Conservation (phyloP, 2,329 filamentous ascomycete genomes). For the Zalaria obscura region DNA sequence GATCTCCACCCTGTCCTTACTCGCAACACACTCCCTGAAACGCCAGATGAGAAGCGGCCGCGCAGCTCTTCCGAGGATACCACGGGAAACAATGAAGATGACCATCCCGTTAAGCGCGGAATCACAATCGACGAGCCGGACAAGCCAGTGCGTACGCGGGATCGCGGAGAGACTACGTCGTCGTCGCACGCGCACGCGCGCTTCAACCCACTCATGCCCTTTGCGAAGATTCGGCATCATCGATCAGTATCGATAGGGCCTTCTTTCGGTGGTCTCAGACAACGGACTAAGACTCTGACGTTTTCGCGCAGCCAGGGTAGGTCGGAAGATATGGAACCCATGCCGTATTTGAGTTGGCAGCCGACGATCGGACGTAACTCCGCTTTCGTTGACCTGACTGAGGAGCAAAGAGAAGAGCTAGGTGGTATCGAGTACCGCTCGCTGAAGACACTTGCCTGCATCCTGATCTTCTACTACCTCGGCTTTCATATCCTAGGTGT, state of each 20-base stretch:
- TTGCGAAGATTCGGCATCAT: conserved; percentile 1
- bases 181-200: conserved; percentile 1
- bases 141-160: conserved; percentile 18
- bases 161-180: conserved; percentile 6
- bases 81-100: conserved; percentile 20
- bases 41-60: neutral
- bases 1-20: conserved; percentile 13
- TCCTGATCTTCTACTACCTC: conserved; percentile 67
- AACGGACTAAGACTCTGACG: conserved; percentile 5
- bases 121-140: conserved; percentile 56
- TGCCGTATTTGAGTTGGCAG: conserved; percentile 88
- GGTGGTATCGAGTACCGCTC: conserved; percentile 95
- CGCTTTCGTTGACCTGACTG: conserved; percentile 72
- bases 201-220: conserved; percentile 6
- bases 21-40: conserved; percentile 9
- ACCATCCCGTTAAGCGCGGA: conserved; percentile 32
- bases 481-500: conserved; percentile 69
- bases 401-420: conserved; percentile 86
- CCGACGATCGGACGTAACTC: conserved; percentile 90
- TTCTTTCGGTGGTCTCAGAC: conserved; percentile 5
- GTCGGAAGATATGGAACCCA: conserved; percentile 35
- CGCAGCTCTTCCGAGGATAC: neutral
- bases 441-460: conserved; percentile 67
- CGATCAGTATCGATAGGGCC: conserved; percentile 1
- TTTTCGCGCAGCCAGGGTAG: conserved; percentile 26